Evolutionary conservation across 441 rosid species (phyloP), one percentile per base, ranked within the genome.

Genomic region (Jatropha podagrica): DNA sequence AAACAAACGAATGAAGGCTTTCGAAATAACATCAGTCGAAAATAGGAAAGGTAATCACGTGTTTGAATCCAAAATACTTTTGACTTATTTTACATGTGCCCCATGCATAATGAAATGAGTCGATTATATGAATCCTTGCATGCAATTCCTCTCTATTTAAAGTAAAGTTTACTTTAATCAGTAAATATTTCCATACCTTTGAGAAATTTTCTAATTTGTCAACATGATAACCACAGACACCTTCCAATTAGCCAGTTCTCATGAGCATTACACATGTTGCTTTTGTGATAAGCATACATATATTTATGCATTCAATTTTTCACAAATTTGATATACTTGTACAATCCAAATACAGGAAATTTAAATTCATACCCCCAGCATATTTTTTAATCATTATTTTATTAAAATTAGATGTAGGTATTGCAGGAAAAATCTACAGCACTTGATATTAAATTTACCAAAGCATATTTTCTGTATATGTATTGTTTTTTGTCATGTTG

Each of bases 1-100:
- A 71, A 58, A 58, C 40, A 56, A 71, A 69, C 27, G 55, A 70
- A 17, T 40, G 37, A 38, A 40, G 60, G 51, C 62, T 41, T 58
- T 2, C 44, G 65, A 71, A 71, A n/a, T 71, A 41, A 58, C 58
- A 56, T 32, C 18, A 12, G 20, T 5, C 20, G 52, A 60, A 58
- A 71, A 56, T 23, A 32, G 18, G 11, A 68, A 23, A 56, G n/a
- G 38, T 40, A 23, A 11, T 9, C 13, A 56, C 20, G 40, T 23
- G 41, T 26, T 56, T 42, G 20, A 12, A 46, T 17, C 8, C 12
- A 56, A 14, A 40, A 40, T 26, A 5, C 51, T n/a, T n/a, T 13
- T 23, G 37, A 27, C 27, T 38, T 18, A 48, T 49, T 17, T 2
- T 11, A n/a, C 5, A 23, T 9, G 20, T 27, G 13, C 10, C 59